phyloP scores from a whole-genome alignment of 202 grass and related monocot genomes.

The Digitaria exilis region DNA sequence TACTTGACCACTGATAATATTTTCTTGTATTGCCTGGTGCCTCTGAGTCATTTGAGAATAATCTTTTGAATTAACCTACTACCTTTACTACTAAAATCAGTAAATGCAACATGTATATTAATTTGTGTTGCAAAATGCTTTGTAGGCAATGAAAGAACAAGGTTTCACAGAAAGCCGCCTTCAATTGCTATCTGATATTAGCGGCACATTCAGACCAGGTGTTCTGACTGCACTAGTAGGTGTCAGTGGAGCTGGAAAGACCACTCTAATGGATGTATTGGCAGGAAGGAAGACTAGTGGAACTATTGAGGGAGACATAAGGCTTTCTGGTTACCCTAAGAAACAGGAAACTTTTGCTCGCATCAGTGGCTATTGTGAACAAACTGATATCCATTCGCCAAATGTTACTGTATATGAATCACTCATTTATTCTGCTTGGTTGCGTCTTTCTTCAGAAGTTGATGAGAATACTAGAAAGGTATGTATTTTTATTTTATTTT shows the following conservation, averaged over 20 bases:
- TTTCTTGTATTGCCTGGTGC: not conserved
- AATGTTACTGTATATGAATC: constrained; percentile 84
- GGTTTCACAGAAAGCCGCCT: constrained; percentile 68
- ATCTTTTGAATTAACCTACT: constrained; percentile 18
- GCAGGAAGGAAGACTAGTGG: constrained; percentile 93
- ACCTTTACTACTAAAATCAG: constrained; percentile 1
- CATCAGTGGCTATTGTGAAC: constrained; percentile 89
- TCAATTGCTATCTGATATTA: constrained; percentile 73
- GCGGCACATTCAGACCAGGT: constrained; percentile 81
- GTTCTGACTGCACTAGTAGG: constrained; percentile 87
- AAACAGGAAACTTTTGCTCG: constrained; percentile 91
- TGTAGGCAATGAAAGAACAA: constrained; percentile 92
- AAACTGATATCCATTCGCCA: constrained; percentile 94
- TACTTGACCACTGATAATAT: not conserved
- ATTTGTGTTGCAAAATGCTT: not conserved
- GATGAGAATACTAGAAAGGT: constrained; percentile 59
- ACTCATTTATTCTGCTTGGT: constrained; percentile 81
- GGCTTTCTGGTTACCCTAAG: constrained; percentile 84
- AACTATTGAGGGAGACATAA: constrained; percentile 71
- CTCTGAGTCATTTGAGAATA: not conserved
- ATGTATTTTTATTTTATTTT: not conserved
- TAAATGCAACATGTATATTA: not conserved
- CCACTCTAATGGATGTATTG: constrained; percentile 91
- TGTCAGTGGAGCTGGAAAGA: constrained; percentile 92
- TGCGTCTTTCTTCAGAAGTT: constrained; percentile 81